Base-by-base conservation (phyloP, 257 asterid species). In the Ocimum tenuiflorum region DNA sequence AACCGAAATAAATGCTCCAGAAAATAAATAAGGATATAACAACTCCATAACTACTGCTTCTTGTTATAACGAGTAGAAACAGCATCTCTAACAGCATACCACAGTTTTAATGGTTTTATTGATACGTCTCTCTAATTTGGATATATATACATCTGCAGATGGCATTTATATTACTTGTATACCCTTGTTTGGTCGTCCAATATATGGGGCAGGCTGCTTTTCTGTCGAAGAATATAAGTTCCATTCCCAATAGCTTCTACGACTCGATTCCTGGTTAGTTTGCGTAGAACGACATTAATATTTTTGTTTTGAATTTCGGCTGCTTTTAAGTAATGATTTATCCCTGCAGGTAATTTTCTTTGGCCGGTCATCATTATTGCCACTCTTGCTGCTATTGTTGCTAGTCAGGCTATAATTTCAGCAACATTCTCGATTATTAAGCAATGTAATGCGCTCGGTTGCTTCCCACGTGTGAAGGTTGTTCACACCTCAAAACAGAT, bases 141-240 rank as follows among this genome's bases (percentile, higher is more conserved):
- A 60, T 58, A 42, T 51, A 35, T 53, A 11, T 71, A 18, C 57
- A 24, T 74, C 24, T 80, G 75, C 94, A 91, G 97, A 72, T 87
- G 68, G 96, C 97, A 60, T 92, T 89, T 80, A 68, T 83, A 22
- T 73, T 73, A 68, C 76, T 76, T 47, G 91, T 92, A 58, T 92
- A 92, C 77, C 98, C 98, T 53, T 85, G 95, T 73, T 83, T 92
- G 78, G 94, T 86, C 20, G 65, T 89, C 77, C 97, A 89, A 72
- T 92, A 92, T 78, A 87, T 89, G 95, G 98, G 98, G 49, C 98
- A 92, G 75, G 98, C 98, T 67, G 98, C 98, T 57, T 92, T 70
- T 78, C 91, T 92, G 38, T 84, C 98, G 0, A 84, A 84, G 82
- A 79, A 91, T 67, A 72, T 83, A 47, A 4, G 67, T 23, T 80